These are phyloP conservation scores for Podospora anserina DNA, from an alignment of 495 filamentous ascomycete species.

Conservation along the genomic window DNA sequence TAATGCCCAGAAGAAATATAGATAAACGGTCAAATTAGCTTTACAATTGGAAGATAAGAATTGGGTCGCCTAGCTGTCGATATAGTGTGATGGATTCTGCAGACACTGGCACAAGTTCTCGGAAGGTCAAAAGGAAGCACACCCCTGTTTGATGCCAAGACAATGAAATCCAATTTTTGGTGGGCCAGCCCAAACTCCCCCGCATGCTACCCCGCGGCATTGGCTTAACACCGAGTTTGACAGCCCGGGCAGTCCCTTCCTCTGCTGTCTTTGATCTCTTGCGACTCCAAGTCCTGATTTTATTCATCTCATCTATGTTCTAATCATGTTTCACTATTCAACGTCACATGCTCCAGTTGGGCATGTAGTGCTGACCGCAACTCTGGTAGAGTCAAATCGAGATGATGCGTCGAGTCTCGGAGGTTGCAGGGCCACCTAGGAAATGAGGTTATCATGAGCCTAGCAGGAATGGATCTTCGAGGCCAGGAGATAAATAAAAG, in stretches of 20 bases:
- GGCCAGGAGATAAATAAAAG: not conserved
- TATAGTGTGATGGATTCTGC: not conserved
- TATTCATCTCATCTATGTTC: not conserved
- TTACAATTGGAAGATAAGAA: not conserved
- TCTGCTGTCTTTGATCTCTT: not conserved
- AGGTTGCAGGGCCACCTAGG: not conserved
- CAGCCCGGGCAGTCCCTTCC: not conserved
- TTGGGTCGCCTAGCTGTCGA: not conserved
- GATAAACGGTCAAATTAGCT: not conserved
- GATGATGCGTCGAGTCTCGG: not conserved
- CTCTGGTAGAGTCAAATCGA: not conserved
- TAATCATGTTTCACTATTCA: not conserved
- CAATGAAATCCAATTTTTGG: not conserved
- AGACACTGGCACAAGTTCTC: not conserved
- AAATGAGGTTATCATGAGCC: not conserved
- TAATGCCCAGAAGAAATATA: not conserved
- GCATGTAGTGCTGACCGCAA: not conserved
- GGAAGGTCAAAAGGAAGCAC: not conserved
- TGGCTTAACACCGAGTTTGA: not conserved
- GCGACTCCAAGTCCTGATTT: not conserved
- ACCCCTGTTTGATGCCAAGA: not conserved
- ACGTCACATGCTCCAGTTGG: not conserved
- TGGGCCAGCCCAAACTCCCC: not conserved
- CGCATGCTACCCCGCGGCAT: conserved; percentile 1
- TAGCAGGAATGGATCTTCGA: not conserved